phyloP scores from a whole-genome alignment of 163 green algal genomes.

The Scenedesmus sp. region DNA sequence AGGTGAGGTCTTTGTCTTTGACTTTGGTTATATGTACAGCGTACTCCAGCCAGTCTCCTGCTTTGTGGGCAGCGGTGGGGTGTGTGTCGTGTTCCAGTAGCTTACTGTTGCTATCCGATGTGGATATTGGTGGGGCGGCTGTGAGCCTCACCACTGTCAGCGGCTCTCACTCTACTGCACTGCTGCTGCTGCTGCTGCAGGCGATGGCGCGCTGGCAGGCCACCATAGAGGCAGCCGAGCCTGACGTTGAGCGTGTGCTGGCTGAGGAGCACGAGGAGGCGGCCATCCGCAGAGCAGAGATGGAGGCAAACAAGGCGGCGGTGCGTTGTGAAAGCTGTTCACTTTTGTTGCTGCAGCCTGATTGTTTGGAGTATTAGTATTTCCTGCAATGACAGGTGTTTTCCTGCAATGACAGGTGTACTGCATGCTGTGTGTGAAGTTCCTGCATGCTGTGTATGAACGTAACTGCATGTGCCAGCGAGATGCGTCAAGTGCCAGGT shows the following conservation, averaged over 20 bases:
- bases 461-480: neutral
- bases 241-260: slow-evolving; percentile 74
- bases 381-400: neutral
- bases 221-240: slow-evolving; percentile 65
- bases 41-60: neutral
- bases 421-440: neutral
- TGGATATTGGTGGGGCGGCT: too few relatives aligned
- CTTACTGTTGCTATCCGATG: neutral
- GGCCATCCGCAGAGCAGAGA: slow-evolving; percentile 80
- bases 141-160: too few relatives aligned
- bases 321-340: neutral
- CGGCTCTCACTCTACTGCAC: neutral
- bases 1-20: slow-evolving; percentile 18
- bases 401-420: neutral
- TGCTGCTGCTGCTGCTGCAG: slow-evolving; percentile 23
- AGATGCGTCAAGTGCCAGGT: neutral
- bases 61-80: too few relatives aligned
- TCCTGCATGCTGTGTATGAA: neutral
- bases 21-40: neutral
- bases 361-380: neutral
- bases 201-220: slow-evolving; percentile 79
- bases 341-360: neutral
- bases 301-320: slow-evolving; percentile 71
- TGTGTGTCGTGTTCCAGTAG: too few relatives aligned
- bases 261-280: slow-evolving; percentile 87